Conservation (phyloP, 768 basidiomycete genomes). For the Pleurotus eryngii region DNA sequence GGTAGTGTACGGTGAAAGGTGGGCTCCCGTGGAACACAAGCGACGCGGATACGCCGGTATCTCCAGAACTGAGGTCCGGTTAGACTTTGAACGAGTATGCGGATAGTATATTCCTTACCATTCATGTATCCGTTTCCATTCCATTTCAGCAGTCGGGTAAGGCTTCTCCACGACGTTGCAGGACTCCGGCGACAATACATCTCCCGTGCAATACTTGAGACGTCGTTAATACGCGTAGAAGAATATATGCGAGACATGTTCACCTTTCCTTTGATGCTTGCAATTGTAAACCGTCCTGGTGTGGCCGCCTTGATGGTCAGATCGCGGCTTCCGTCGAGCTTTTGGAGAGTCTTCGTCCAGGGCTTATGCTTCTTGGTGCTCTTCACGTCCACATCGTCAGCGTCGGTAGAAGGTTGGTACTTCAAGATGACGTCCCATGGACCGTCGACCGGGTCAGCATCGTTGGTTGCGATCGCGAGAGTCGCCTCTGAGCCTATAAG, state of each 20-base stretch:
- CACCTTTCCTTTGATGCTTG: slow-evolving; percentile 69
- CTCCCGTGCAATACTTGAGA: slow-evolving; percentile 72
- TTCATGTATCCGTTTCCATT: slow-evolving; percentile 88
- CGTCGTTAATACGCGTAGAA: slow-evolving; percentile 9
- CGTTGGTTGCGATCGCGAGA: slow-evolving; percentile 49
- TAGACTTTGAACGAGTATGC: slow-evolving; percentile 5
- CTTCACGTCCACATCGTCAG: slow-evolving; percentile 29
- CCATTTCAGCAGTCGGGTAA: slow-evolving; percentile 77
- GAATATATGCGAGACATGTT: slow-evolving; percentile 5
- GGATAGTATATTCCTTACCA: slow-evolving; percentile 47
- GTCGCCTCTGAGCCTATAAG: slow-evolving; percentile 66
- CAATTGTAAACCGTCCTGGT: slow-evolving; percentile 77
- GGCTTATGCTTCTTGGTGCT: slow-evolving; percentile 42
- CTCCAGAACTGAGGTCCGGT: slow-evolving; percentile 61
- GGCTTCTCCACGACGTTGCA: slow-evolving; percentile 77
- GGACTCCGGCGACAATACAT: slow-evolving; percentile 78
- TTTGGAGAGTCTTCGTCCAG: slow-evolving; percentile 63
- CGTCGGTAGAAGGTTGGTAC: slow-evolving; percentile 49
- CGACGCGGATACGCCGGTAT: slow-evolving; percentile 86
- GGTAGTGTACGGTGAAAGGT: slow-evolving; percentile 84
- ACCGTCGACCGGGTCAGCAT: slow-evolving; percentile 58
- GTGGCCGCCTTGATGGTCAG: slow-evolving; percentile 48
- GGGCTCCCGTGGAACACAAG: slow-evolving; percentile 85
- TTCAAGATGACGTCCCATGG: slow-evolving; percentile 65
- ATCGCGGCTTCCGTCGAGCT: slow-evolving; percentile 40